Conservation (phyloP, 208 protist species). For the Spongospora subterranea region DNA sequence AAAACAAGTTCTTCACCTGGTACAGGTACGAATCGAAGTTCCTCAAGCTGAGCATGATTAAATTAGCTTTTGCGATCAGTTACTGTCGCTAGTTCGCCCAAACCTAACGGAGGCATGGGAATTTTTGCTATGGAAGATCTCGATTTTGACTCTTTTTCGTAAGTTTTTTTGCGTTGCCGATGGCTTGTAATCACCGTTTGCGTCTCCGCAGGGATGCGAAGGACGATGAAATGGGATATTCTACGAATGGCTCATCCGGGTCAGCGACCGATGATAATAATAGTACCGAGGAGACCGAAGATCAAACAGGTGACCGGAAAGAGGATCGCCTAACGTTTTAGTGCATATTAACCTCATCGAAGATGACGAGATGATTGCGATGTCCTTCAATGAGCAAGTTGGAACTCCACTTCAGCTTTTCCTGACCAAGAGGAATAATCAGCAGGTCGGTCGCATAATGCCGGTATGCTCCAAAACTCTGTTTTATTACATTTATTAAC, state of each 20-base stretch:
- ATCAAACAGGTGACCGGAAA: too few relatives aligned
- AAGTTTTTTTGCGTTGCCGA: background rate
- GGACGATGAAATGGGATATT: background rate
- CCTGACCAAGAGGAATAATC: background rate
- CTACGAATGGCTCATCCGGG: background rate
- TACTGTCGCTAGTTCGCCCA: background rate
- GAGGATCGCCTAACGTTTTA: background rate
- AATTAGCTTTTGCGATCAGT: background rate
- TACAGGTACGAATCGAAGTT: background rate
- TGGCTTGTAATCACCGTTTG: background rate
- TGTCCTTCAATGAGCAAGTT: conserved; percentile 22
- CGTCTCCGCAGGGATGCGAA: background rate
- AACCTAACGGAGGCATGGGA: background rate
- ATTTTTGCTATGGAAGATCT: conserved; percentile 45
- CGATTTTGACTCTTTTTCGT: background rate
- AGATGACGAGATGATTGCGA: conserved; percentile 38
- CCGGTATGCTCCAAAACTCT: too few relatives aligned
- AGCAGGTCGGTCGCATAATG: background rate
- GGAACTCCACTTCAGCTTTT: background rate
- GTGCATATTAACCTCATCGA: background rate
- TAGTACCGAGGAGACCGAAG: too few relatives aligned
- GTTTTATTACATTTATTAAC: background rate
- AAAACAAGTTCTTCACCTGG: background rate
- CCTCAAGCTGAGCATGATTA: background rate
- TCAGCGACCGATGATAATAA: too few relatives aligned